Conservation (phyloP, 2,329 filamentous ascomycete species). For the Didymosphaeria variabile region DNA sequence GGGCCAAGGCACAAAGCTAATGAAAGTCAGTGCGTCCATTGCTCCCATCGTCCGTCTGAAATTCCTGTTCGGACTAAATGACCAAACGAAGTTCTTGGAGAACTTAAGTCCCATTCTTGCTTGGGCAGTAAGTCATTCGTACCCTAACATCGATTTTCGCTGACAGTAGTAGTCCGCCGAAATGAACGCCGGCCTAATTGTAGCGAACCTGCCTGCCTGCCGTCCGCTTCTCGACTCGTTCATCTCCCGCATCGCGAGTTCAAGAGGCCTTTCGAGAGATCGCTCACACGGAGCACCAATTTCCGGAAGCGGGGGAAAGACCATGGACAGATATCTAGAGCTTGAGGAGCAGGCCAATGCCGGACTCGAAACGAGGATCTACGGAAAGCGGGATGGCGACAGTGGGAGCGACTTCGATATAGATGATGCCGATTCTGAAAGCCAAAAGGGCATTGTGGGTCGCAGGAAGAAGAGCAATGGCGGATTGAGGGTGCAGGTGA, state of each 20-base stretch:
- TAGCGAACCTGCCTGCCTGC: slow-evolving; percentile 5
- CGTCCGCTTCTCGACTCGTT: slow-evolving; percentile 5
- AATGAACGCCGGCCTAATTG: slow-evolving; percentile 8
- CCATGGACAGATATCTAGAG: slow-evolving; percentile 1
- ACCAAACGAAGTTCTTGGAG: slow-evolving; percentile 2
- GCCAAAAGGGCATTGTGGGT: not conserved
- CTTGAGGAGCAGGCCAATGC: slow-evolving; percentile 1
- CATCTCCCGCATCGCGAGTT: not conserved
- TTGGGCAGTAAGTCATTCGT: slow-evolving; percentile 1
- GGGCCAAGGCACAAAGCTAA: not conserved
- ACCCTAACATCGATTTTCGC: not conserved
- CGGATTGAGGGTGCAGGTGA: slow-evolving; percentile 6
- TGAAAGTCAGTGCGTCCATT: not conserved
- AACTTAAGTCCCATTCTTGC: slow-evolving; percentile 5
- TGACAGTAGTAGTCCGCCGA: not conserved
- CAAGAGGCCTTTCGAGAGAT: not conserved
- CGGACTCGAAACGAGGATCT: slow-evolving; percentile 3
- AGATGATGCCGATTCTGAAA: not conserved
- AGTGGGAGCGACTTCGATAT: not conserved
- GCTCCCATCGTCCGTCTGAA: slow-evolving; percentile 4
- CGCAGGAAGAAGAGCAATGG: not conserved
- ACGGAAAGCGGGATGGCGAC: not conserved
- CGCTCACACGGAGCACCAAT: not conserved
- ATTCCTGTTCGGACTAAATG: slow-evolving; percentile 7
- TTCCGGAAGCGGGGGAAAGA: not conserved